These are phyloP conservation scores for Xerophyta viscosa DNA, from an alignment of 106 monocot genomes.

Conservation along the genomic window DNA sequence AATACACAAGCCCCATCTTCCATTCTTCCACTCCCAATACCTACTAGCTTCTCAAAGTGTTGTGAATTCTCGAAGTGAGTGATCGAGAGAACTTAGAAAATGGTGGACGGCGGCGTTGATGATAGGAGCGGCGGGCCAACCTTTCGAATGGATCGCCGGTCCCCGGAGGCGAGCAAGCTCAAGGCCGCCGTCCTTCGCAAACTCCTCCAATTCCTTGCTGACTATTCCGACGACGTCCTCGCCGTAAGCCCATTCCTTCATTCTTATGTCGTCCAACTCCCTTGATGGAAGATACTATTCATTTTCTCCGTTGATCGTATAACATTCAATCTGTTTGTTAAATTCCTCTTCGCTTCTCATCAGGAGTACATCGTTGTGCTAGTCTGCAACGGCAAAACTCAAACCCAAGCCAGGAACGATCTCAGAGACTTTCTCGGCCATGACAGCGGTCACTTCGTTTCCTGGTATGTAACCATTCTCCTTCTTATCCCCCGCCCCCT, in stretches of 20 bases:
- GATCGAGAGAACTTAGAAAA: too few species aligned
- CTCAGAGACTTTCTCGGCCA: slow-evolving; percentile 80
- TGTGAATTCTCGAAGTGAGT: too few species aligned
- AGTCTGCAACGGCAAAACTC: slow-evolving; percentile 84
- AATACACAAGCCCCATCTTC: too few species aligned
- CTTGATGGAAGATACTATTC: neutral
- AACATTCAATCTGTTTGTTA: too few species aligned
- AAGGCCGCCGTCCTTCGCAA: slow-evolving; percentile 41
- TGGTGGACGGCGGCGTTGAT: too few species aligned
- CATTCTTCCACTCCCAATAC: too few species aligned
- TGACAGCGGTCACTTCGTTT: slow-evolving; percentile 49
- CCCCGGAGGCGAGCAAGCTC: slow-evolving; percentile 37
- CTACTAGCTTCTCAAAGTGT: too few species aligned
- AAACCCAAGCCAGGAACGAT: slow-evolving; percentile 61
- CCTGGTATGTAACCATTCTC: slow-evolving; percentile 37
- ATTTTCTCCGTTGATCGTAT: slow-evolving; percentile 3
- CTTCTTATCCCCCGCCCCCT: neutral
- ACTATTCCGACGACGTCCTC: slow-evolving; percentile 69
- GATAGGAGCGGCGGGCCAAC: slow-evolving; percentile 19
- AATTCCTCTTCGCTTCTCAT: slow-evolving; percentile 5
- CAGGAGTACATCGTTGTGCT: slow-evolving; percentile 91
- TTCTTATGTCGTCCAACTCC: neutral
- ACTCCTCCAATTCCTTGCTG: slow-evolving; percentile 57
- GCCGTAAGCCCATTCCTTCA: slow-evolving; percentile 26
- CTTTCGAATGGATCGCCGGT: slow-evolving; percentile 54